These are phyloP conservation scores for Wickerhamiella siamensis DNA, from an alignment of 805 yeast genomes.

Conservation along the genomic window DNA sequence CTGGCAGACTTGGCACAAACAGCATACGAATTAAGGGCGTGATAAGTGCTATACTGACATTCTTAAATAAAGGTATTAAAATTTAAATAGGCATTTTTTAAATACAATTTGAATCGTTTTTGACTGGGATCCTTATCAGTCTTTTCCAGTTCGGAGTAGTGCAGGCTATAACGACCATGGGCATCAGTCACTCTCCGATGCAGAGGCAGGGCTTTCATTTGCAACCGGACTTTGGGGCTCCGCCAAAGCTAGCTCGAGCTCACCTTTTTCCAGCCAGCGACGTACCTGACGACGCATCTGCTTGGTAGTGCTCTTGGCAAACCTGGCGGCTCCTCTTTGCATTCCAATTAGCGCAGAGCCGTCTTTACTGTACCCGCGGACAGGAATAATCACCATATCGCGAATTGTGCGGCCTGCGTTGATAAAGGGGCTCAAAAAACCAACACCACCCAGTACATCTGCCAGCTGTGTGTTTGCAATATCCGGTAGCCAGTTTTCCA, in stretches of 20 bases:
- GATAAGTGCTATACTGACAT: no score
- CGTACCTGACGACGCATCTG: slow-evolving; percentile 44
- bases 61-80: no score
- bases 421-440: slow-evolving; percentile 65
- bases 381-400: slow-evolving; percentile 58
- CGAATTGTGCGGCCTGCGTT: slow-evolving; percentile 67
- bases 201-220: no score
- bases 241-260: background rate
- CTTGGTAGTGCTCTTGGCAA: slow-evolving; percentile 64
- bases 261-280: background rate
- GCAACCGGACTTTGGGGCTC: no score
- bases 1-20: no score
- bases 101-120: no score
- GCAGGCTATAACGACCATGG: no score
- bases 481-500: slow-evolving; percentile 77
- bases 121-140: no score
- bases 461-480: slow-evolving; percentile 66
- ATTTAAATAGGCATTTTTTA: no score
- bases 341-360: slow-evolving; percentile 54
- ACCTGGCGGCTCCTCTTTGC: slow-evolving; percentile 59
- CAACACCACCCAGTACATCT: slow-evolving; percentile 70
- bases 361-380: slow-evolving; percentile 59
- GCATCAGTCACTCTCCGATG: no score
- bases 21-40: no score
- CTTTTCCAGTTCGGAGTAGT: no score